These are phyloP conservation scores for Pleurotus sapidus DNA, from an alignment of 768 basidiomycete genomes.

Conservation along the genomic window DNA sequence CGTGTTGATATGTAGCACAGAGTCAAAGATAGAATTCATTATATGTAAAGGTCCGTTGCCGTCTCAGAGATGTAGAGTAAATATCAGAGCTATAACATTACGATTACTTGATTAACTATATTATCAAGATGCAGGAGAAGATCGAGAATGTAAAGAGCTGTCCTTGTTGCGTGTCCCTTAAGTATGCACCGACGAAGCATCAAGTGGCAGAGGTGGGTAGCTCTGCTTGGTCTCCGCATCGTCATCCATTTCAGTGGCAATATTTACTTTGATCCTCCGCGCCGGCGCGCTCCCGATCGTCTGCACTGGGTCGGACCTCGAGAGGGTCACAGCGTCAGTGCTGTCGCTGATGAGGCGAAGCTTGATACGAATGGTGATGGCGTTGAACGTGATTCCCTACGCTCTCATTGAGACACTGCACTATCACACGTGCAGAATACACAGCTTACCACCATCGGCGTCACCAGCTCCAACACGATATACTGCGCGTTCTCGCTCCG, in stretches of 20 bases:
- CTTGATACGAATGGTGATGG: neutral
- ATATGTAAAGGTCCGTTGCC: too few species aligned
- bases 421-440: neutral
- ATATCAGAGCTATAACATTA: too few species aligned
- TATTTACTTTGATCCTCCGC: neutral
- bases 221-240: neutral
- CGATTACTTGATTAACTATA: too few species aligned
- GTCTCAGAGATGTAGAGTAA: too few species aligned
- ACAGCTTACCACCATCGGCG: neutral
- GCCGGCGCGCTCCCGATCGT: neutral
- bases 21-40: too few species aligned
- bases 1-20: too few species aligned
- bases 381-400: neutral
- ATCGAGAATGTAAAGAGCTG: too few species aligned
- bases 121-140: too few species aligned
- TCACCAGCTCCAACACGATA: conserved; percentile 11
- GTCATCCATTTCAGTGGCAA: neutral
- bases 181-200: too few species aligned
- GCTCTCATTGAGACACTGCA: neutral
- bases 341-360: neutral
- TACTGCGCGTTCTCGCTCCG: conserved; percentile 16
- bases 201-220: too few species aligned
- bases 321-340: neutral
- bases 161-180: too few species aligned
- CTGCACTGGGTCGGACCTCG: neutral